Evolutionary conservation across 2,329 filamentous ascomycete species (phyloP), one percentile per base, ranked within the genome.

Genomic region (Phoma sp.): DNA sequence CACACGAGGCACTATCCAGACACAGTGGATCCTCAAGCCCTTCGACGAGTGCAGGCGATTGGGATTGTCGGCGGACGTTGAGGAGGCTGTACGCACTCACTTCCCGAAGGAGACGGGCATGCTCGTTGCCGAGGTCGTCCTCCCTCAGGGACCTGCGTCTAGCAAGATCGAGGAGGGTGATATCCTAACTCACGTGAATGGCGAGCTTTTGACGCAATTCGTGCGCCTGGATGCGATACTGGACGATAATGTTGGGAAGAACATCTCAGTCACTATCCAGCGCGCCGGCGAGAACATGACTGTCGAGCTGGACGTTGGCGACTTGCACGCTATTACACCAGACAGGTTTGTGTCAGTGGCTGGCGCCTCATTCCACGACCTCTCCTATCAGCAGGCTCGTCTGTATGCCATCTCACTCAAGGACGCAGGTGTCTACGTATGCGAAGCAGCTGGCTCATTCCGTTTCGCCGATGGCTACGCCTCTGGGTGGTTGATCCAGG

Each of bases 371-470:
- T 98, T 99, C 80, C 96, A 99, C 78, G 86, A 96, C 71, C 81
- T 99, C 14, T 99, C 96, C 0, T 99, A 99, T 74, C 95, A 99
- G 72, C 93, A 98, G 76, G 92, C 95, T n/a, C 88, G 95, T 8
- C 83, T 97, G 4, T 98, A 97, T 73, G 93, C 93, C 30, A 93
- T 99, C 53, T 88, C 93, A 8, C 89, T 92, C 66, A 89, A 92
- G 73, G 71, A 75, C 46, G 69, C 76, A 37, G 95, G 95, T 30
- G 92, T 99, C 14, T 99, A 91, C 71, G 89, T 98, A 55, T 98
- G 93, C 70, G 95, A 99, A 76, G 91, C 93, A 4, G 89, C 91
- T 2, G 95, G 95, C 2, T 96, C 95, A 0, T 99, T 98, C 82
- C 88, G 93, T 45, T 91, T 99, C 60, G 69, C 70, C n/a, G 95